A percentile compares a stretch with the other conserved stretches of the same genome.
Evolutionary conservation across 2,329 filamentous ascomycete species (phyloP).

Genomic region (Ophiostoma perfectum): DNA sequence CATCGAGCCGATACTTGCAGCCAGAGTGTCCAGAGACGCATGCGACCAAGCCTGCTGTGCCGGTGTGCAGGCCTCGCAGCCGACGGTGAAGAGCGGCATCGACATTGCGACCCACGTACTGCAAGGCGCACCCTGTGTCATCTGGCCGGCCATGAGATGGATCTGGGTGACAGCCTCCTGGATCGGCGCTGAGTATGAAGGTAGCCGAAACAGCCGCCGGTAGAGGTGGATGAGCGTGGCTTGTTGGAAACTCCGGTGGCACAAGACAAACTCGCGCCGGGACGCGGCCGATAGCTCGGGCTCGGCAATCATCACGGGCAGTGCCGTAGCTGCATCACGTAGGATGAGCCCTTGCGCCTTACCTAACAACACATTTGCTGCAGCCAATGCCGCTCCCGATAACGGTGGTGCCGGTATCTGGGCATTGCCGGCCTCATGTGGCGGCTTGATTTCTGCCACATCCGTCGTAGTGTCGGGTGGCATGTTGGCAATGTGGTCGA

Average conservation of each 20-base stretch:
- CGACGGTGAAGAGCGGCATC: constrained; percentile 23
- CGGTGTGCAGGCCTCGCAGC: constrained; percentile 20
- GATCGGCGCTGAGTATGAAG: constrained; percentile 18
- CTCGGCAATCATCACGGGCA: constrained; percentile 8
- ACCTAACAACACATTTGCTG: constrained; percentile 4
- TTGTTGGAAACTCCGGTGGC: constrained; percentile 23
- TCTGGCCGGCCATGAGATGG: constrained; percentile 16
- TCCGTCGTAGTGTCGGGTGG: not conserved
- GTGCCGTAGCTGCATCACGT: not conserved
- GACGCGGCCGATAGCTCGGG: not conserved
- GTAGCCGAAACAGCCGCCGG: constrained; percentile 22
- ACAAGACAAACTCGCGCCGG: constrained; percentile 19
- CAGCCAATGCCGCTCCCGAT: not conserved
- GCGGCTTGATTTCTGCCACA: not conserved
- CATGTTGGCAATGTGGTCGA: constrained; percentile 15
- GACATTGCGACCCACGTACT: constrained; percentile 22
- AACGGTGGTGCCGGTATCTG: not conserved
- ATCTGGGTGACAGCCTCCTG: constrained; percentile 19
- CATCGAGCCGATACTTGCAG: constrained; percentile 18
- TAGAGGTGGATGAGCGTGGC: constrained; percentile 24
- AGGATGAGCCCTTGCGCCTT: constrained; percentile 4
- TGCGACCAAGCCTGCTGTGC: constrained; percentile 22
- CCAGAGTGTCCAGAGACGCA: constrained; percentile 16
- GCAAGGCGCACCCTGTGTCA: constrained; percentile 22
- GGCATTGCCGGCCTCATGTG: not conserved